phyloP scores from a whole-genome alignment of 148 eudicot species.

The Beta vulgaris region DNA sequence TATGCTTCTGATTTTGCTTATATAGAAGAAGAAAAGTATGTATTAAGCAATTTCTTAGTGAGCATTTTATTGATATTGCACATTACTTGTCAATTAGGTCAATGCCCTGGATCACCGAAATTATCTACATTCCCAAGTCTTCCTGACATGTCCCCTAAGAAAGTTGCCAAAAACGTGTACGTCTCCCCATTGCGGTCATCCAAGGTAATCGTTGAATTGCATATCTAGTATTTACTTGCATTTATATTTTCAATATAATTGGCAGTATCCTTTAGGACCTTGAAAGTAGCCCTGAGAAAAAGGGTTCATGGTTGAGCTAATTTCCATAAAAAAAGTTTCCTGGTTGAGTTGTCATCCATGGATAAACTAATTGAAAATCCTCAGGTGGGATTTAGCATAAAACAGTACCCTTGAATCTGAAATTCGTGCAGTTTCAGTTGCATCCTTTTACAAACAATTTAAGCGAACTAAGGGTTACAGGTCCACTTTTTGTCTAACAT shows the following conservation, averaged over 20 bases:
- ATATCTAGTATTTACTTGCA: not conserved
- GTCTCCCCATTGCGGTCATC: conserved; percentile 94
- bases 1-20: conserved; percentile 19
- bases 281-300: not conserved
- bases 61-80: not conserved
- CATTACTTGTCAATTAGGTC: conserved; percentile 45
- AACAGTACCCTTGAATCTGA: not conserved
- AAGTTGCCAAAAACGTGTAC: conserved; percentile 85
- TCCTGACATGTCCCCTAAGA: conserved; percentile 99
- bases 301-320: not conserved
- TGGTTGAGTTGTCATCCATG: not conserved
- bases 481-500: not conserved
- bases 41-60: not conserved
- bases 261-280: not conserved
- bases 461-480: not conserved
- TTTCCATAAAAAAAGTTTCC: not conserved
- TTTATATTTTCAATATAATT: not conserved
- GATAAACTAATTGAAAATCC: not conserved
- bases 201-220: conserved; percentile 54
- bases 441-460: not conserved
- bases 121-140: conserved; percentile 80
- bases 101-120: conserved; percentile 77
- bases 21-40: not conserved
- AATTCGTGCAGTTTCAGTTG: not conserved
- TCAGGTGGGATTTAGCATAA: not conserved